Base-by-base conservation (phyloP, 352 stramenopile species). In the Thraustochytrium sp. region DNA sequence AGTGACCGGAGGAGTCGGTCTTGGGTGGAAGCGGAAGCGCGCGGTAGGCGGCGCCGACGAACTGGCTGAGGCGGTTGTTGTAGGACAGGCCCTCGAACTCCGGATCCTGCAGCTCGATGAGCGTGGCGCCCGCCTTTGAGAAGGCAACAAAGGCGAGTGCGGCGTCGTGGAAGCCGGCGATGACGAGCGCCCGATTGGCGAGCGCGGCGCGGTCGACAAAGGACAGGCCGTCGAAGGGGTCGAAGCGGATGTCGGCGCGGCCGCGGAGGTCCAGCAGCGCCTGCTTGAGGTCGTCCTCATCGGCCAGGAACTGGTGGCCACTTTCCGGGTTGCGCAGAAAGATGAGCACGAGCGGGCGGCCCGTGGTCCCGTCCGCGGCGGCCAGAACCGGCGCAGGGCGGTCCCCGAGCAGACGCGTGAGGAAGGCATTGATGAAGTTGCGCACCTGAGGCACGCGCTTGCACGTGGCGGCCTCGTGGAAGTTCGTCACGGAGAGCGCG, bases 401-500 rank as follows among this genome's bases (percentile, higher is more conserved):
- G 11, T 2, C 26, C 13, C 21, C 40, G 59, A 72, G 23, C 26
- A 72, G 42, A 42, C 16, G 8, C 9, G 9, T n/a, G 26, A 72
- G 26, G 26, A 72, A 72, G 3, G 59, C 13, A 31, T 72, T 72
- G 13, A 31, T 31, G 46, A 72, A 72, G 2, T 49, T 72, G 3
- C 59, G 59, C 34, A 72, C 59, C 26, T 72, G 59, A 21, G 59
- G 59, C 29, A 72, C 59, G 11, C 59, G 59, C 40, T 72, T 72
- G 9, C 59, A 72, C 8, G 34, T 34, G 1, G 59, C 59, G 26
- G 46, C 9, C 2, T 72, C 59, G 8, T 72, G 9, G 3, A 72
- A 72, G 36, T 72, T 72, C 13, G 59, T 72, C 13, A 72, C 59
- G 9, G 59, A 72, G 21, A 72, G 40, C 59, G 59, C 59, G 40